These are phyloP conservation scores for Chlamydomonas sp. DNA, from an alignment of 139 green algal species.

Conservation along the genomic window DNA sequence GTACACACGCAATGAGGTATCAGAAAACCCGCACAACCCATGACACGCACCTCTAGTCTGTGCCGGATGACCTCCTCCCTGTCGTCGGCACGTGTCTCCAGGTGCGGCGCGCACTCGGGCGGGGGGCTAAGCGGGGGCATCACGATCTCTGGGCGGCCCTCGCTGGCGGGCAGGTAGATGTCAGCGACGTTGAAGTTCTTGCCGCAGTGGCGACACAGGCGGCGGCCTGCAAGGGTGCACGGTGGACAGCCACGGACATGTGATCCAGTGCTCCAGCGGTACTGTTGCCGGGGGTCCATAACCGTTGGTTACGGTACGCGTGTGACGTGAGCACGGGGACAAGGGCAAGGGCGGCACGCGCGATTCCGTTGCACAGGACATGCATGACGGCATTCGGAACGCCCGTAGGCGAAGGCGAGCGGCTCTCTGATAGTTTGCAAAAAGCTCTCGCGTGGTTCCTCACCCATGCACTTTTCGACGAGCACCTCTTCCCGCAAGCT, in stretches of 20 bases:
- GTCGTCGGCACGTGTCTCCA: slow-evolving; percentile 90
- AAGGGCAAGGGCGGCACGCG: too few relatives aligned
- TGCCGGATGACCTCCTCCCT: slow-evolving; percentile 82
- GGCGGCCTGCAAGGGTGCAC: slow-evolving; percentile 52
- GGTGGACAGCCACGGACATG: not conserved
- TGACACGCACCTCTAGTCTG: slow-evolving; percentile 78
- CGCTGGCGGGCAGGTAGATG: slow-evolving; percentile 82
- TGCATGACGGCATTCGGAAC: too few relatives aligned
- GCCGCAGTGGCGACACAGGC: slow-evolving; percentile 92
- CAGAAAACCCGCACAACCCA: not conserved
- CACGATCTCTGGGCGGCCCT: slow-evolving; percentile 76
- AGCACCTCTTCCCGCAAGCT: slow-evolving; percentile 90
- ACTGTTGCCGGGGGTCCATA: too few relatives aligned
- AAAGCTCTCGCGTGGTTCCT: not conserved
- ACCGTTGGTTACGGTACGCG: too few relatives aligned
- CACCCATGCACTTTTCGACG: slow-evolving; percentile 91
- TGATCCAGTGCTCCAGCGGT: too few relatives aligned
- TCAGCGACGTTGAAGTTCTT: slow-evolving; percentile 97
- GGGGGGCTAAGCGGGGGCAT: slow-evolving; percentile 93
- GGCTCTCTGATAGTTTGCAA: not conserved
- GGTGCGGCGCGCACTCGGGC: slow-evolving; percentile 74
- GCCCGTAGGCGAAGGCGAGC: not conserved
- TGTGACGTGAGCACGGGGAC: too few relatives aligned
- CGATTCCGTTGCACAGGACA: too few relatives aligned
- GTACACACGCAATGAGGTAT: not conserved